Conservation (phyloP, 768 basidiomycete genomes). For the Leucocoprinus birnbaumii region DNA sequence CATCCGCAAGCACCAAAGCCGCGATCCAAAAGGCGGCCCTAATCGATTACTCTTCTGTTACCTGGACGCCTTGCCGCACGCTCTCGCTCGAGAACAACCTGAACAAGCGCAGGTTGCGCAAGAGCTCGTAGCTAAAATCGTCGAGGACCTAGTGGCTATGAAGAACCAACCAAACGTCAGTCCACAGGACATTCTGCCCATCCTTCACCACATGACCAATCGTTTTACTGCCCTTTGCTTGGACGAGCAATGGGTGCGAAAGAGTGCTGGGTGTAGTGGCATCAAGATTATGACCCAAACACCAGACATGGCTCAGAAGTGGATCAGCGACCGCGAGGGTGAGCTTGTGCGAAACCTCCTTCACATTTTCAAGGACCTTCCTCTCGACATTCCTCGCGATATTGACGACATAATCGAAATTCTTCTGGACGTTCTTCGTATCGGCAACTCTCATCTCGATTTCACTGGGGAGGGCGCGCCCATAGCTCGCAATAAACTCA, state of each 20-base stretch:
- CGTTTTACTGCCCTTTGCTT: slow-evolving; percentile 85
- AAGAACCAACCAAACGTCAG: slow-evolving; percentile 42
- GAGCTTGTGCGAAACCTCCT: slow-evolving; percentile 89
- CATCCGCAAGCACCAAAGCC: slow-evolving; percentile 54
- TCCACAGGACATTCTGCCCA: slow-evolving; percentile 54
- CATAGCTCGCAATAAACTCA: slow-evolving; percentile 50
- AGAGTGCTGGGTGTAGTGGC: slow-evolving; percentile 86
- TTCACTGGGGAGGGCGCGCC: slow-evolving; percentile 39
- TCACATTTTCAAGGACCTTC: slow-evolving; percentile 92
- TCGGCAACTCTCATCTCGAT: slow-evolving; percentile 52
- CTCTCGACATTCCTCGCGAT: slow-evolving; percentile 82
- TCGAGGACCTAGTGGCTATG: slow-evolving; percentile 64
- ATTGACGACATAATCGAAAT: slow-evolving; percentile 77
- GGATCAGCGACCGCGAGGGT: slow-evolving; percentile 84
- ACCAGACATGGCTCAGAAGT: slow-evolving; percentile 67
- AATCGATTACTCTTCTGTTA: slow-evolving; percentile 62
- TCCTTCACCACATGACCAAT: slow-evolving; percentile 79
- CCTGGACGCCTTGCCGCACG: slow-evolving; percentile 79
- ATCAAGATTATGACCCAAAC: slow-evolving; percentile 77
- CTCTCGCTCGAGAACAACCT: slow-evolving; percentile 62
- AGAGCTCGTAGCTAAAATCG: slow-evolving; percentile 55
- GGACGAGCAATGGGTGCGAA: slow-evolving; percentile 87
- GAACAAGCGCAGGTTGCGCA: slow-evolving; percentile 61
- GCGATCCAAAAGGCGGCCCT: slow-evolving; percentile 53
- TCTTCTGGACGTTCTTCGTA: slow-evolving; percentile 63